phyloP scores from a whole-genome alignment of 2,329 filamentous ascomycete species.

The Fusarium paranaense region DNA sequence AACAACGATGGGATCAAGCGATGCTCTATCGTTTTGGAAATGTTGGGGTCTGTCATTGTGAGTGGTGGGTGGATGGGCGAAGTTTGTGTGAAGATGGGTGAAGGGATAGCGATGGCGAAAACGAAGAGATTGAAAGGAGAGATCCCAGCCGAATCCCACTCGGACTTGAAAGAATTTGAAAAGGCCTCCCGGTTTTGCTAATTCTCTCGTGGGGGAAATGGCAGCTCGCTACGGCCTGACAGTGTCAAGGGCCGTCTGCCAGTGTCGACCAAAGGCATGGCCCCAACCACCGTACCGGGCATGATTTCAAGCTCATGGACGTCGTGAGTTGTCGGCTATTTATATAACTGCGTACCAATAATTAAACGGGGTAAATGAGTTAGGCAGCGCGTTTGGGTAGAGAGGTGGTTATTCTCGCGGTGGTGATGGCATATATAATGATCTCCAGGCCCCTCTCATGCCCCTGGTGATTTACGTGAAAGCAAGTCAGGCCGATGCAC shows the following conservation, averaged over 20 bases:
- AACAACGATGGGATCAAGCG: neutral
- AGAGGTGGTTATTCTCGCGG: neutral
- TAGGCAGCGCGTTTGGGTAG: neutral
- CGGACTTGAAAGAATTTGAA: neutral
- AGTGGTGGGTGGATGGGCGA: neutral
- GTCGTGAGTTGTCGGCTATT: neutral
- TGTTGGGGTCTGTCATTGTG: neutral
- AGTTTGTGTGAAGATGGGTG: neutral
- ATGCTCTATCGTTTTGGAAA: neutral
- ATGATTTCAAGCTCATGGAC: neutral
- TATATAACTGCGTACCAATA: rapidly evolving
- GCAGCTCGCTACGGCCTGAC: neutral
- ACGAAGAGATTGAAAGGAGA: neutral
- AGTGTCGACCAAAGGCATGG: neutral
- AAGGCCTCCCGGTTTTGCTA: neutral
- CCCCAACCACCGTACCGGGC: neutral
- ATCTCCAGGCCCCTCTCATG: neutral
- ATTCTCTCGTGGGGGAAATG: neutral
- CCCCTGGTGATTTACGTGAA: neutral
- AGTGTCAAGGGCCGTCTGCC: neutral
- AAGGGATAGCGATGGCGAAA: neutral
- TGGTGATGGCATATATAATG: neutral
- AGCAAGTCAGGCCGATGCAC: neutral
- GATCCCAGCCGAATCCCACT: neutral
- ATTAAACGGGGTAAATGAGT: neutral